phyloP scores from a whole-genome alignment of 2,329 filamentous ascomycete genomes.

The Fusarium guadeloupense region DNA sequence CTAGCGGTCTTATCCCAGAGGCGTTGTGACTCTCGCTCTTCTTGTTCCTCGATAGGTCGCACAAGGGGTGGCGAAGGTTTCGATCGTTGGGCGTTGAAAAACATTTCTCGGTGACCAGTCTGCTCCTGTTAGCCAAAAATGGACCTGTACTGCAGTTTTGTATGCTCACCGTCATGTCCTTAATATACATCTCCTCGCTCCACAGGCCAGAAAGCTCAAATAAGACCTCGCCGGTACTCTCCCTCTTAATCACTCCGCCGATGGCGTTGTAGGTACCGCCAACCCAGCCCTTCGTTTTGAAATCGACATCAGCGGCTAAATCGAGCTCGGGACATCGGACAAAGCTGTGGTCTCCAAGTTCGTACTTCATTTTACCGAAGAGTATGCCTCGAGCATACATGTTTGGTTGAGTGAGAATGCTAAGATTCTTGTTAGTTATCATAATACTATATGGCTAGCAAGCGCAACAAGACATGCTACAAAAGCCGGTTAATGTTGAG shows the following conservation, averaged over 20 bases:
- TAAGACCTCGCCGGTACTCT: constrained; percentile 84
- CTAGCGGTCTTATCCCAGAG: constrained; percentile 85
- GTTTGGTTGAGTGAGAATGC: constrained; percentile 94
- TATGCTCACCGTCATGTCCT: constrained; percentile 74
- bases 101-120: constrained; percentile 88
- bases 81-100: constrained; percentile 86
- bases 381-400: constrained; percentile 98
- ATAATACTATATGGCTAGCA: neutral
- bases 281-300: constrained; percentile 98
- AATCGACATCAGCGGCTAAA: constrained; percentile 90
- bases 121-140: constrained; percentile 48
- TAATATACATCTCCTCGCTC: constrained; percentile 95
- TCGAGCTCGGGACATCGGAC: constrained; percentile 90
- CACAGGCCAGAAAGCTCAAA: constrained; percentile 92
- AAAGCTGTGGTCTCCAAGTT: constrained; percentile 94
- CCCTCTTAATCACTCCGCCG: constrained; percentile 88
- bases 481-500: neutral
- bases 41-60: constrained; percentile 85
- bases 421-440: constrained; percentile 48
- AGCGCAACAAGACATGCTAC: constrained; percentile 5
- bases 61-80: constrained; percentile 78
- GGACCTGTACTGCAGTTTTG: neutral
- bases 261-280: constrained; percentile 97
- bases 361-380: constrained; percentile 99
- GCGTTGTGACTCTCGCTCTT: constrained; percentile 86